Evolutionary conservation across 805 yeast genomes (phyloP).

Genomic region (Teunomyces gatunensis): DNA sequence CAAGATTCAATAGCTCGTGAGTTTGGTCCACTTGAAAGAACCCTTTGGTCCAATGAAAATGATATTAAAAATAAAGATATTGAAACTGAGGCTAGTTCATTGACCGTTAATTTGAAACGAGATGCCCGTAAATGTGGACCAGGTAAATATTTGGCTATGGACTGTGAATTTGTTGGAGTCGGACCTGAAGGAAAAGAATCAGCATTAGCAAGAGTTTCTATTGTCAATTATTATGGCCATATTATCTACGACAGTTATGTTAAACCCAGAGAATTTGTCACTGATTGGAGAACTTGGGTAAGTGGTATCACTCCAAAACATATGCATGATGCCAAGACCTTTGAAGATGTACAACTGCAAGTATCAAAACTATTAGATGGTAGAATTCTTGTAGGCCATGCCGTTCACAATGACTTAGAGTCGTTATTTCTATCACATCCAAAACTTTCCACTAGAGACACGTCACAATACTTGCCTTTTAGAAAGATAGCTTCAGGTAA

Average conservation of each 20-base stretch:
- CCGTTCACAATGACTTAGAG: conserved; percentile 74
- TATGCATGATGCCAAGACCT: conserved; percentile 65
- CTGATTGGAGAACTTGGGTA: conserved; percentile 92
- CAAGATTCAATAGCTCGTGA: background rate
- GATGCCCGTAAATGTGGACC: conserved; percentile 38
- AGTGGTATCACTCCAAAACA: conserved; percentile 76
- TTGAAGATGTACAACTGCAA: conserved; percentile 61
- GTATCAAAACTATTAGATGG: conserved; percentile 53
- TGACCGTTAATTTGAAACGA: conserved; percentile 7
- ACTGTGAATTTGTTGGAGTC: conserved; percentile 93
- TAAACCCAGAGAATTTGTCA: conserved; percentile 68
- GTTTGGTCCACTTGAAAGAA: conserved; percentile 1
- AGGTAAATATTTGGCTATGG: conserved; percentile 80
- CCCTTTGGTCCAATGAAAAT: conserved; percentile 6
- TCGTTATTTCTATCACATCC: conserved; percentile 70
- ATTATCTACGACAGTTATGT: conserved; percentile 72
- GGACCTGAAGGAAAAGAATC: conserved; percentile 70
- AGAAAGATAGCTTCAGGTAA: conserved; percentile 61
- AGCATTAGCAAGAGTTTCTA: conserved; percentile 81
- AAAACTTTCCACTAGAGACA: conserved; percentile 62
- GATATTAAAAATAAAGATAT: background rate
- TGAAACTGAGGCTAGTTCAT: background rate
- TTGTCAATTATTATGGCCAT: conserved; percentile 80
- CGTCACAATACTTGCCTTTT: conserved; percentile 61
- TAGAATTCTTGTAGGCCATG: conserved; percentile 77